These are phyloP conservation scores for Collybia nuda DNA, from an alignment of 768 basidiomycete species.

Conservation along the genomic window DNA sequence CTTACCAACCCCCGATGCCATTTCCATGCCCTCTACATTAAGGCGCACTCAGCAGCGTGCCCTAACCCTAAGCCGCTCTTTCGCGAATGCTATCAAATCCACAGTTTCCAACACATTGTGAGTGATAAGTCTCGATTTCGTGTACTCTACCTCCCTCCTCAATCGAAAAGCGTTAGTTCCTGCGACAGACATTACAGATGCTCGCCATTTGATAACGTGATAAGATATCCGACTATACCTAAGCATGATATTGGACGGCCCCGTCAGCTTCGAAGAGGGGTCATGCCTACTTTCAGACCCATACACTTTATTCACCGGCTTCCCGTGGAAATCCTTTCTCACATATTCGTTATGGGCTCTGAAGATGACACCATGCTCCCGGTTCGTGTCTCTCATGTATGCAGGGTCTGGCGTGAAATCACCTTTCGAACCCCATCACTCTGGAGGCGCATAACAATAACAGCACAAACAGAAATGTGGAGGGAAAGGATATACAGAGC, in stretches of 20 bases:
- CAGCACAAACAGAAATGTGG: slow-evolving; percentile 57
- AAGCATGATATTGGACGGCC: slow-evolving; percentile 32
- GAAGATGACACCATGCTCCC: slow-evolving; percentile 58
- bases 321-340: slow-evolving; percentile 62
- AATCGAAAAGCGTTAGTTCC: slow-evolving; percentile 7
- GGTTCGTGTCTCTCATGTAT: slow-evolving; percentile 67
- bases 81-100: slow-evolving; percentile 46
- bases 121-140: slow-evolving; percentile 5
- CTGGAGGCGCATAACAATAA: slow-evolving; percentile 62
- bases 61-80: slow-evolving; percentile 48
- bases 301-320: slow-evolving; percentile 55
- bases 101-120: slow-evolving; percentile 25
- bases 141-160: neutral
- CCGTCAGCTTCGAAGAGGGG: slow-evolving; percentile 31
- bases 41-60: slow-evolving; percentile 48
- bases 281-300: slow-evolving; percentile 16
- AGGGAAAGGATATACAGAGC: slow-evolving; percentile 60
- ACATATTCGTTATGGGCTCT: slow-evolving; percentile 62
- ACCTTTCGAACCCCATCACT: slow-evolving; percentile 59
- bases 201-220: slow-evolving; percentile 8
- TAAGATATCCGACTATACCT: slow-evolving; percentile 3
- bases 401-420: slow-evolving; percentile 60
- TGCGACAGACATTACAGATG: slow-evolving; percentile 11
- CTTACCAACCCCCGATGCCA: neutral
- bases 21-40: slow-evolving; percentile 28